Conservation (phyloP, 208 protist species). For the Leishmania braziliensis region DNA sequence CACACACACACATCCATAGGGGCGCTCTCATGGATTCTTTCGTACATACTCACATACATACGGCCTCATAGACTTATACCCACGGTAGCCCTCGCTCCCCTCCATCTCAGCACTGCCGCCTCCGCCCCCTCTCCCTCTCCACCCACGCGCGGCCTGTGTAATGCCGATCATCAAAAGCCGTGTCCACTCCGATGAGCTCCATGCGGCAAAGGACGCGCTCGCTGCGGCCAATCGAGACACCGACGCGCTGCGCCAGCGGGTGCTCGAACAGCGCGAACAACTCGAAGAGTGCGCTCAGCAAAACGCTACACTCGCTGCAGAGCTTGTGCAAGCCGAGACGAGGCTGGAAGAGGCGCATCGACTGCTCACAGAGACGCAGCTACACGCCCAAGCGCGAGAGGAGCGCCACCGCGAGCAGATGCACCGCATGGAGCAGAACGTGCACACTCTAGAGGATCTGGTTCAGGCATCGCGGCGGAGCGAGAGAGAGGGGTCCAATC, state of each 20-base stretch:
- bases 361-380: conserved; percentile 3
- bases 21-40: not conserved
- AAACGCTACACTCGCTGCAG: not conserved
- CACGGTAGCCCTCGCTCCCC: not conserved
- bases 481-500: conserved; percentile 3
- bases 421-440: conserved; percentile 3
- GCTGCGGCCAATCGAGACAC: conserved; percentile 3
- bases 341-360: not conserved
- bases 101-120: not conserved
- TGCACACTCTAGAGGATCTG: conserved; percentile 23
- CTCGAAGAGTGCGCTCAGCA: not conserved
- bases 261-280: conserved; percentile 1
- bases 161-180: conserved; percentile 23
- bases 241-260: conserved; percentile 20
- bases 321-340: conserved; percentile 6
- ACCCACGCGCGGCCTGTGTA: not conserved
- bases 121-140: not conserved
- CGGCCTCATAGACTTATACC: not conserved
- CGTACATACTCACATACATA: not conserved
- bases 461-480: conserved; percentile 22
- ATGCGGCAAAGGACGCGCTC: not conserved
- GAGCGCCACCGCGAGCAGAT: conserved; percentile 7
- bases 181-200: conserved; percentile 17
- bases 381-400: not conserved
- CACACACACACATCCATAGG: not conserved